A percentile compares a stretch with the other conserved stretches of the same genome.
Evolutionary conservation across 768 basidiomycete genomes (phyloP).

Genomic region (Suillus discolor): DNA sequence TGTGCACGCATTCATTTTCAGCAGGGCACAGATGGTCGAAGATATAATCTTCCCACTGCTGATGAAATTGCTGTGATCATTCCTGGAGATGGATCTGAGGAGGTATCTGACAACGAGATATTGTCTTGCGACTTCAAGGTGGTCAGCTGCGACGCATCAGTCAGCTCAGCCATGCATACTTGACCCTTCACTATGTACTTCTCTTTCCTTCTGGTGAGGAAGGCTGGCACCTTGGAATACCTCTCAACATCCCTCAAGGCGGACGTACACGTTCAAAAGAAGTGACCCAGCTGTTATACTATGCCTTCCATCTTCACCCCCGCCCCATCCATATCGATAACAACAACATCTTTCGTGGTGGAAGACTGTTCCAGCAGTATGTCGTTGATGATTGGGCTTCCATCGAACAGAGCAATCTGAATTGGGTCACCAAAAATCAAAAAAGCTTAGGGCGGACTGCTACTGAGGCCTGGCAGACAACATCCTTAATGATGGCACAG

Average conservation of each 20-base stretch:
- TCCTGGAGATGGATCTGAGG: conserved; percentile 25
- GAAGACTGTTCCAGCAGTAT: too few species aligned
- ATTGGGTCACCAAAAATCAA: conserved; percentile 40
- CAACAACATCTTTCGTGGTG: too few species aligned
- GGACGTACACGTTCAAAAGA: too few species aligned
- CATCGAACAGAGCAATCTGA: too few species aligned
- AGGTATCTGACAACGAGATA: conserved; percentile 29
- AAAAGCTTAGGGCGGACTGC: conserved; percentile 33
- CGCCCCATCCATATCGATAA: conserved; percentile 20
- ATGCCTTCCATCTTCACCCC: conserved; percentile 26
- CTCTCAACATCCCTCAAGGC: too few species aligned
- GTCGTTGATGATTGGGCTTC: too few species aligned
- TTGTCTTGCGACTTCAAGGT: conserved; percentile 30
- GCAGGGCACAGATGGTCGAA: conserved; percentile 27
- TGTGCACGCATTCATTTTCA: conserved; percentile 11
- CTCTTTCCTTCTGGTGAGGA: too few species aligned
- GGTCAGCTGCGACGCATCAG: conserved; percentile 30
- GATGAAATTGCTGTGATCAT: conserved; percentile 44
- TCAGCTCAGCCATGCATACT: conserved; percentile 39
- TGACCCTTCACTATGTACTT: conserved; percentile 12
- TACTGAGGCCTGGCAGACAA: conserved; percentile 39
- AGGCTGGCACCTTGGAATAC: too few species aligned
- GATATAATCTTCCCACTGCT: conserved; percentile 47
- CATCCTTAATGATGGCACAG: conserved; percentile 21
- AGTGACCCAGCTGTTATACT: too few species aligned